A percentile compares a stretch with the other conserved stretches of the same genome.
These are phyloP conservation scores for Magnusiomyces tetraspermus DNA, from an alignment of 1,139 yeast genomes.

Conservation along the genomic window DNA sequence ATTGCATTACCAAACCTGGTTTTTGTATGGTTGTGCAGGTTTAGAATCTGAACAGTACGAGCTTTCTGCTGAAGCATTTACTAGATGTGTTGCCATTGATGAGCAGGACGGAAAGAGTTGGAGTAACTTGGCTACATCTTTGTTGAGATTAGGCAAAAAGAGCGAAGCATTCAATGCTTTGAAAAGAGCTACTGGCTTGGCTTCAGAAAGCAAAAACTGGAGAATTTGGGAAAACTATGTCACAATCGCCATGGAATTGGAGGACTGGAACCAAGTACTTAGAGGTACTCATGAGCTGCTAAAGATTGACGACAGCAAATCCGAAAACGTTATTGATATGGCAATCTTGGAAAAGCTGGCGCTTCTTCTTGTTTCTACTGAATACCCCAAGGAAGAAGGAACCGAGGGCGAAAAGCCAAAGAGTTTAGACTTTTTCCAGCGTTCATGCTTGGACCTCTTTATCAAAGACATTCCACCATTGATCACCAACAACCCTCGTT, in stretches of 20 bases:
- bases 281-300: constrained; percentile 60
- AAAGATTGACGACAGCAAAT: constrained; percentile 43
- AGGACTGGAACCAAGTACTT: constrained; percentile 82
- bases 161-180: constrained; percentile 78
- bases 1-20: constrained; percentile 79
- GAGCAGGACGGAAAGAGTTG: constrained; percentile 78
- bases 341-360: constrained; percentile 69
- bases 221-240: constrained; percentile 83
- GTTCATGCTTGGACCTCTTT: constrained; percentile 57
- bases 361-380: constrained; percentile 49
- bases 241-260: constrained; percentile 67
- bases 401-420: constrained; percentile 13
- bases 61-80: constrained; percentile 84
- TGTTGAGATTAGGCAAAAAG: constrained; percentile 52
- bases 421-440: constrained; percentile 38
- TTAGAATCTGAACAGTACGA: constrained; percentile 64
- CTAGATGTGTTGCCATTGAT: constrained; percentile 81
- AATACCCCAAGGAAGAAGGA: constrained; percentile 38
- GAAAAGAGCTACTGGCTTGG: constrained; percentile 61
- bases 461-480: constrained; percentile 58
- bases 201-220: constrained; percentile 68
- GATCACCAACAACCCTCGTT: constrained; percentile 58
- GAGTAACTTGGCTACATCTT: constrained; percentile 88
- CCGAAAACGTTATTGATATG: constrained; percentile 64
- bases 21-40: constrained; percentile 84